These are phyloP conservation scores for Lentinula aciculospora DNA, from an alignment of 768 basidiomycete species.

Conservation along the genomic window DNA sequence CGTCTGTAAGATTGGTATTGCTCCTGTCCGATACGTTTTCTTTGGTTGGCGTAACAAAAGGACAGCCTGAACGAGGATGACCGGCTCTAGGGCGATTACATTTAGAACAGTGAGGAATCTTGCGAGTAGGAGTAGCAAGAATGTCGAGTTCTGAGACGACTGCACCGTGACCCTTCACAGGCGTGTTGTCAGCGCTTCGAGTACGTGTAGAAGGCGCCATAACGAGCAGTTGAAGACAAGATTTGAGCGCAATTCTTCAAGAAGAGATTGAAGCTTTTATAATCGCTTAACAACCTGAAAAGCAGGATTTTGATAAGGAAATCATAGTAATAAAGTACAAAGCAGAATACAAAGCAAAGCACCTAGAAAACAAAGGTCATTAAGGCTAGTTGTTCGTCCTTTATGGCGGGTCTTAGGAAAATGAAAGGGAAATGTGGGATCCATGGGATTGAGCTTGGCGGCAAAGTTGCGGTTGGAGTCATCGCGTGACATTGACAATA, in stretches of 20 bases:
- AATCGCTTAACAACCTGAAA: too few species aligned
- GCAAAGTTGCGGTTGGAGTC: too few species aligned
- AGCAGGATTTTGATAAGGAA: neutral
- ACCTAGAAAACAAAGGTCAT: neutral
- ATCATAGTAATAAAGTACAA: neutral
- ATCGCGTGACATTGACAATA: neutral
- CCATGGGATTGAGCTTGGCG: too few species aligned
- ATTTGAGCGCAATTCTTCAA: neutral
- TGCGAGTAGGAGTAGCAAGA: slow-evolving; percentile 36
- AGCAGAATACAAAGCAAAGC: neutral
- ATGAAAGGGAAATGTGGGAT: neutral
- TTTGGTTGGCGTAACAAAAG: slow-evolving; percentile 27
- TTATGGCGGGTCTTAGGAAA: neutral
- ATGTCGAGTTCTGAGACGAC: neutral
- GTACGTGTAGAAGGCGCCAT: slow-evolving; percentile 4
- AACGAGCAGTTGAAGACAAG: neutral
- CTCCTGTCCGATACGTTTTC: neutral
- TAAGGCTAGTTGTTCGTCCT: neutral
- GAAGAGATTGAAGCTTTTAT: neutral
- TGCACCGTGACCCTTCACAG: neutral
- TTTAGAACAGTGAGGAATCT: slow-evolving; percentile 46
- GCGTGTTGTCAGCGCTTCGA: slow-evolving; percentile 4
- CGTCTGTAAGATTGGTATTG: slow-evolving; percentile 27
- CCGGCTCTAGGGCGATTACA: slow-evolving; percentile 51
- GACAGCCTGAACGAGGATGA: slow-evolving; percentile 62